phyloP scores from a whole-genome alignment of 805 yeast genomes.

The Lipomyces starkeyi region DNA sequence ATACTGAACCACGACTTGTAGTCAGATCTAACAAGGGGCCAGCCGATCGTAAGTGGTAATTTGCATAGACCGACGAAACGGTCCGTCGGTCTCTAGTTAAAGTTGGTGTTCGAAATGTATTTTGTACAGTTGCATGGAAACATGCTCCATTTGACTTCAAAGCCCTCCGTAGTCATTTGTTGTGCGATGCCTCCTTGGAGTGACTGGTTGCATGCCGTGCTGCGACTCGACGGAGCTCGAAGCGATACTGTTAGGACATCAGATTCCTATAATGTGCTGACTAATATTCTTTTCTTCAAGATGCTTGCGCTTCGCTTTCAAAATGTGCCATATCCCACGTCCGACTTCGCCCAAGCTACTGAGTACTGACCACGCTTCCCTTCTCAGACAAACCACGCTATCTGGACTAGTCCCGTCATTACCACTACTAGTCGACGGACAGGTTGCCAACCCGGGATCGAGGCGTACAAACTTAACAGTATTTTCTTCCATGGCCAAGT shows the following conservation, averaged over 20 bases:
- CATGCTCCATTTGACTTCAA: no score
- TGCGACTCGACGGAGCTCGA: background rate
- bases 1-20: no score
- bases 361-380: conserved; percentile 15
- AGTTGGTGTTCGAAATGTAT: no score
- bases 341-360: conserved; percentile 16
- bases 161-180: background rate
- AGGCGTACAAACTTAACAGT: conserved; percentile 26
- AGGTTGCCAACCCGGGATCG: conserved; percentile 6
- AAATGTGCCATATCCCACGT: conserved; percentile 21
- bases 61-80: no score
- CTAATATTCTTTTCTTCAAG: background rate
- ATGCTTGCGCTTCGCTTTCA: conserved; percentile 3
- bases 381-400: conserved; percentile 3
- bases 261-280: background rate
- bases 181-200: background rate
- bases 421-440: background rate
- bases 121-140: background rate
- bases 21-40: no score
- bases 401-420: background rate
- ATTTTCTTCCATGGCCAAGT: conserved; percentile 28
- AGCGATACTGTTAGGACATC: background rate
- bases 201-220: background rate
- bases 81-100: no score
- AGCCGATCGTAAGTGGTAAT: no score